Evolutionary conservation across 2,329 filamentous ascomycete genomes (phyloP).

Genomic region (Colletotrichum sp.): DNA sequence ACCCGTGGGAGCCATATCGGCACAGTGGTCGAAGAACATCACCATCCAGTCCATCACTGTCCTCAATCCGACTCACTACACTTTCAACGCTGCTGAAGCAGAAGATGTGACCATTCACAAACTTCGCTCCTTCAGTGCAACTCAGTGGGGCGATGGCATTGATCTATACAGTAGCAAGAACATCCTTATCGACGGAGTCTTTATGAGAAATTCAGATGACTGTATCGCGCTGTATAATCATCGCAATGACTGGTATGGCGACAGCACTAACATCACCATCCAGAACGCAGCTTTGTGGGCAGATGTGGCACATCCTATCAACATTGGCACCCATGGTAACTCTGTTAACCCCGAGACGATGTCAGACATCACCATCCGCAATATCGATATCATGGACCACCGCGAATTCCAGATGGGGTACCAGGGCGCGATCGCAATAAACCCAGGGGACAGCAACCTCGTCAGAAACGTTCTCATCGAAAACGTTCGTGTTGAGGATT

Average conservation of each 20-base stretch:
- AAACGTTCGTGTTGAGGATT: constrained; percentile 32
- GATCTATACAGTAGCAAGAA: constrained; percentile 26
- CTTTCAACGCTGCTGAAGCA: constrained; percentile 13
- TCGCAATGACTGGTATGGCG: constrained; percentile 31
- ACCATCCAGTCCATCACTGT: constrained; percentile 22
- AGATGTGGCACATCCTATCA: constrained; percentile 35
- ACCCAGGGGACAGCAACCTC: constrained; percentile 32
- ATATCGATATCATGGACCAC: constrained; percentile 38
- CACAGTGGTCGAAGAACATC: constrained; percentile 17
- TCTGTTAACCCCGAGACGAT: constrained; percentile 32
- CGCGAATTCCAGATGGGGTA: constrained; percentile 34
- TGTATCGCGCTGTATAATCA: constrained; percentile 35
- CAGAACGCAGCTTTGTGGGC: constrained; percentile 32
- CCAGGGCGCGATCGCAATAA: constrained; percentile 36
- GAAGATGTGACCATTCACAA: constrained; percentile 18
- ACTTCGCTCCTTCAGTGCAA: constrained; percentile 19
- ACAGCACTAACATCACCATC: constrained; percentile 33
- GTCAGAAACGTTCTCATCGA: constrained; percentile 27
- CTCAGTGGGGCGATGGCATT: constrained; percentile 26
- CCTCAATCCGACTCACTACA: constrained; percentile 12
- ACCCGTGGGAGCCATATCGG: constrained; percentile 4
- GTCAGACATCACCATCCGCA: constrained; percentile 28
- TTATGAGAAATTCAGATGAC: constrained; percentile 39
- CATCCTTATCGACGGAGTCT: constrained; percentile 29
- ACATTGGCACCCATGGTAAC: constrained; percentile 39